Evolutionary conservation across 2,329 filamentous ascomycete genomes (phyloP), one percentile per base, ranked within the genome.

Genomic region (Calcarisporium arbuscula): DNA sequence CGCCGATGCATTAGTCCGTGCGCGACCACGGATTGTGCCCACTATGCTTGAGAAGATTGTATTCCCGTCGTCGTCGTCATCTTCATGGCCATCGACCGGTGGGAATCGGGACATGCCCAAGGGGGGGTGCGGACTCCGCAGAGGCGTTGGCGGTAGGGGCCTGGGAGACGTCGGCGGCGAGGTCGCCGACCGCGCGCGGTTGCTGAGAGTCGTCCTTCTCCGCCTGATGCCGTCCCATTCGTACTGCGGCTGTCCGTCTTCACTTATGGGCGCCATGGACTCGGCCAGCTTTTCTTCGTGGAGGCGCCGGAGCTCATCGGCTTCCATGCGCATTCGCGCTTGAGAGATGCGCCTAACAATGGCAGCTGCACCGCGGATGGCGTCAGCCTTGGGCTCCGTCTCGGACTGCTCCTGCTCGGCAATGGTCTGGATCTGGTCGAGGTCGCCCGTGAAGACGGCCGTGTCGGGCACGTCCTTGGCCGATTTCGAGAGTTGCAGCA

Each of bases 331-430:
- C 41, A 82, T 75, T 41, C 92, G 74, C 1, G 81, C 72, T 9
- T 70, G 70, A 1, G 88, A 95, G 32, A 98, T 70, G 11, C 85
- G 78, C 42, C 92, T 79, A 34, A 98, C 73, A 39, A 98, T 87
- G 30, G 88, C 87, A 6, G 86, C 89, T 12, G 90, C 70, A 41
- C 90, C 92, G 46, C 92, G 85, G 51, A 98, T 94, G 8, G 92
- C 88, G 58, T 98, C 92, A 11, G 92, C 92, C 54, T 95, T 94
- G 34, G 92, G 92, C 51, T 98, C 92, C 11, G 84, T 83, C 59
- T 98, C 92, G n/a, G 89, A 84, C 56, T 96, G 88, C 56, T 94
- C 87, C 53, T 95, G 87, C 51, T 95, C 86, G 30, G 86, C 90
- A 42, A 96, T 92, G 19, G 90, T 94, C 20, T 92, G 85, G 35